Base-by-base conservation (phyloP, 148 eudicot species). In the Silene latifolia region DNA sequence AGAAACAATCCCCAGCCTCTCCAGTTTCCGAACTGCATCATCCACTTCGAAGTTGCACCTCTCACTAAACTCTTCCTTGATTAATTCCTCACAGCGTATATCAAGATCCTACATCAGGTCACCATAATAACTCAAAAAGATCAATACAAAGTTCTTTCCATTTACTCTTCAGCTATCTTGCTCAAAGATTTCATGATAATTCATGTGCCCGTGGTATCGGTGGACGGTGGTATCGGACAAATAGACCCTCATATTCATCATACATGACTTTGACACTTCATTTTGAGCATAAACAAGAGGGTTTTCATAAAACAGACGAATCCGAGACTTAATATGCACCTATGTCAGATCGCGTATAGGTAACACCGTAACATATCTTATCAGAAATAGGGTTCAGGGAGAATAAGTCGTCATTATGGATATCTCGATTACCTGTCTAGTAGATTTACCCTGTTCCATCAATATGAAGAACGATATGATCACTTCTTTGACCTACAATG, bases 391-490 rank as follows among this genome's bases (percentile, higher is more conserved):
- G 56, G 18, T 12, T 51, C 5, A 51, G 17, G 15, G 56, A 51
- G 56, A 7, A 0, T 51, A 51, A 51, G 11, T 51, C 14, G 11
- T 1, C 54, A 48, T 48, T 48, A 12, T 51, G 18, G 56, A 14
- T 51, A 13, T 51, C 56, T 51, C 56, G 8, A 51, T 77, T 80
- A 95, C 99, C 98, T 92, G 82, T 80, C 86, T 74, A 63, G 98
- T 89, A 69, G 91, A 87, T 84, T 92, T 90, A 23, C 99, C 98
- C 85, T 89, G 93, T 85, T 95, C 97, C 97, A 95, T 92, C 89
- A 95, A 78, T 80, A 95, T 89, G 74, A 83, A 95, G 75, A 85
- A 95, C 10, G 94, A 80, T 67, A 95, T 25, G 47, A 95, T 89
- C 29, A 95, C 99, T 85, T 95, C 99, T 77, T 95, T 95, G 51